Evolutionary conservation across 768 basidiomycete species (phyloP).

Genomic region (Collybia sordida): DNA sequence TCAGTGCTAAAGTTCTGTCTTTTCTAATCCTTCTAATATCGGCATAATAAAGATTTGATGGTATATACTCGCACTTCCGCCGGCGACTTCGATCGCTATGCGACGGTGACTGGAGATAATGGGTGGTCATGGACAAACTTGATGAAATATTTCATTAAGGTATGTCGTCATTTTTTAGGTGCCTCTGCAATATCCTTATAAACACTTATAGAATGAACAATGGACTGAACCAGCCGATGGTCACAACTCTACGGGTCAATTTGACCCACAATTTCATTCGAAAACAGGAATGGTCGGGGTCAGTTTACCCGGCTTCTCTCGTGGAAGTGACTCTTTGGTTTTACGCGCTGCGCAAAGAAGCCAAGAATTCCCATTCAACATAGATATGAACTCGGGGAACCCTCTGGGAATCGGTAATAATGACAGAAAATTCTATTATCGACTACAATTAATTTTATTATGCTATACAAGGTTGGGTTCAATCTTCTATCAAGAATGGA

Average conservation of each 20-base stretch:
- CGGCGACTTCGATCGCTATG: constrained; percentile 33
- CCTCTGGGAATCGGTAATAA: constrained; percentile 21
- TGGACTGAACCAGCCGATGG: constrained; percentile 27
- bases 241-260: constrained; percentile 29
- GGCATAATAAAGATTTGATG: constrained; percentile 12
- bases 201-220: constrained; percentile 20
- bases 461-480: constrained; percentile 19
- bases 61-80: constrained; percentile 30
- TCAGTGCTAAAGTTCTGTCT: not conserved
- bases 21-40: constrained; percentile 12
- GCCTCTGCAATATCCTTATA: not conserved
- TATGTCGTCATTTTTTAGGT: constrained; percentile 1
- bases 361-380: constrained; percentile 20
- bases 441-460: not conserved
- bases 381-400: constrained; percentile 25
- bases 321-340: constrained; percentile 24
- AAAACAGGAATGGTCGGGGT: constrained; percentile 24
- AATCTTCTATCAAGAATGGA: constrained; percentile 22
- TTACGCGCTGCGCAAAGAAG: not conserved
- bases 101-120: constrained; percentile 23
- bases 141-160: constrained; percentile 25
- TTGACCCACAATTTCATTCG: constrained; percentile 27
- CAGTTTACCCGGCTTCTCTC: constrained; percentile 26
- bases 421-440: not conserved
- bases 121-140: constrained; percentile 31